Evolutionary conservation across 2,329 filamentous ascomycete species (phyloP).

Genomic region (Cytospora piceicola): DNA sequence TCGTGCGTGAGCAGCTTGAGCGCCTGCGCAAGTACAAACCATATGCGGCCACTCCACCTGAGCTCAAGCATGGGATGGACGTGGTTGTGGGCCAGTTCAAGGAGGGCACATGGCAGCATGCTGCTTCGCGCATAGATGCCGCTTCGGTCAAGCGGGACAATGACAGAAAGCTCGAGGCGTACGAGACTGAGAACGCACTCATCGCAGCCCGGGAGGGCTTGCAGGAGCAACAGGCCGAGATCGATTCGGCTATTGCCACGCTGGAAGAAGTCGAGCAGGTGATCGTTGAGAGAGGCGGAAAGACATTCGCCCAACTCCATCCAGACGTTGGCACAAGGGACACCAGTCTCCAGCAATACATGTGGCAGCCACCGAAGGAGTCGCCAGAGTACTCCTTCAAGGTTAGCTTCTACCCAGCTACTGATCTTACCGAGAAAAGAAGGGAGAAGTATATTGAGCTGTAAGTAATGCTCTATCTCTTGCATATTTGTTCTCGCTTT

Average conservation of each 20-base stretch:
- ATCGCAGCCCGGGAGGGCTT: slow-evolving; percentile 39
- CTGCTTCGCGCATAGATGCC: slow-evolving; percentile 50
- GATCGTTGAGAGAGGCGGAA: slow-evolving; percentile 63
- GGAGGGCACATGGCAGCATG: slow-evolving; percentile 64
- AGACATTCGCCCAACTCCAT: slow-evolving; percentile 67
- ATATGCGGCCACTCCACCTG: slow-evolving; percentile 38
- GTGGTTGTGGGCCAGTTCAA: slow-evolving; percentile 58
- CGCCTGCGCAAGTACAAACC: slow-evolving; percentile 51
- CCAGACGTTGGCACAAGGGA: slow-evolving; percentile 50
- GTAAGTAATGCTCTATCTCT: slow-evolving; percentile 44
- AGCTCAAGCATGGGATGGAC: slow-evolving; percentile 42
- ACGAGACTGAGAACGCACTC: slow-evolving; percentile 42
- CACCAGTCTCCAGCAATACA: slow-evolving; percentile 21
- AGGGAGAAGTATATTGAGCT: slow-evolving; percentile 65
- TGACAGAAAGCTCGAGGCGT: slow-evolving; percentile 40
- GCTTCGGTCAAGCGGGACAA: slow-evolving; percentile 39
- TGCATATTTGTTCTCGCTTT: neutral
- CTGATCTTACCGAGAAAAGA: slow-evolving; percentile 58
- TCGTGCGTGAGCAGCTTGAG: slow-evolving; percentile 58
- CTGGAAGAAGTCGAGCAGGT: slow-evolving; percentile 59
- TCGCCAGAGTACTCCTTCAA: slow-evolving; percentile 49
- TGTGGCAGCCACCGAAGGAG: slow-evolving; percentile 26
- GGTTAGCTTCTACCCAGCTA: slow-evolving; percentile 57
- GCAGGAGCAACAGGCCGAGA: slow-evolving; percentile 59
- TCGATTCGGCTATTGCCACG: slow-evolving; percentile 54